phyloP scores from a whole-genome alignment of 805 yeast genomes.

The Suhomyces emberorum region DNA sequence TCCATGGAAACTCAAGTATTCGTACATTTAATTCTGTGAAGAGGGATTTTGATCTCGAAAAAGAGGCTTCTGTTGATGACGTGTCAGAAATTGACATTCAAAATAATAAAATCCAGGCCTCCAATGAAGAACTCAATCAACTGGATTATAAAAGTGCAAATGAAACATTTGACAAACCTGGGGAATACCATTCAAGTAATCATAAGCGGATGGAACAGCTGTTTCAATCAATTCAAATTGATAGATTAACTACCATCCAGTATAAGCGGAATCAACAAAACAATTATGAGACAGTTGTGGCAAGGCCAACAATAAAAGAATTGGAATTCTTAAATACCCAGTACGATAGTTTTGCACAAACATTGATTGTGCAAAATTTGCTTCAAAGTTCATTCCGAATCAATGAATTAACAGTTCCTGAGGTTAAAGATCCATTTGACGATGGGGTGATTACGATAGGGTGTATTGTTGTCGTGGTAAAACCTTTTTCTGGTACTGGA shows the following conservation, averaged over 20 bases:
- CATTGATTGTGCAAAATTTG: constrained; percentile 25
- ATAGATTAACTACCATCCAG: constrained; percentile 8
- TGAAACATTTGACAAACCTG: constrained; percentile 13
- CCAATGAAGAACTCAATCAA: not conserved
- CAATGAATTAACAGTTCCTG: constrained; percentile 14
- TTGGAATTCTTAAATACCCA: constrained; percentile 13
- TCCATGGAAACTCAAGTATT: too few relatives aligned
- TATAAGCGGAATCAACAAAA: constrained; percentile 6
- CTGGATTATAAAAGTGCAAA: constrained; percentile 10
- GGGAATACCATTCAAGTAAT: too few relatives aligned
- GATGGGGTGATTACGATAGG: constrained; percentile 19
- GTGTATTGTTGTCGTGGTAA: constrained; percentile 30
- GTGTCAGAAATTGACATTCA: too few relatives aligned
- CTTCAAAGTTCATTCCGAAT: constrained; percentile 14
- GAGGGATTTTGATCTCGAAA: too few relatives aligned
- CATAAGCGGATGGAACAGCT: constrained; percentile 1
- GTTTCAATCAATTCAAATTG: constrained; percentile 1
- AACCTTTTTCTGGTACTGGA: constrained; percentile 20
- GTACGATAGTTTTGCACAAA: constrained; percentile 24
- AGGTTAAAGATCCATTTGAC: constrained; percentile 30
- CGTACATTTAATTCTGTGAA: too few relatives aligned
- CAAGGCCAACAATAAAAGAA: constrained; percentile 13
- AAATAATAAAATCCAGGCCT: too few relatives aligned
- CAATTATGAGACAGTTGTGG: constrained; percentile 10
- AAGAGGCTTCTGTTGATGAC: too few relatives aligned